Conservation (phyloP, 2,329 filamentous ascomycete species). For the Paecilomyces dactylethromorphus region DNA sequence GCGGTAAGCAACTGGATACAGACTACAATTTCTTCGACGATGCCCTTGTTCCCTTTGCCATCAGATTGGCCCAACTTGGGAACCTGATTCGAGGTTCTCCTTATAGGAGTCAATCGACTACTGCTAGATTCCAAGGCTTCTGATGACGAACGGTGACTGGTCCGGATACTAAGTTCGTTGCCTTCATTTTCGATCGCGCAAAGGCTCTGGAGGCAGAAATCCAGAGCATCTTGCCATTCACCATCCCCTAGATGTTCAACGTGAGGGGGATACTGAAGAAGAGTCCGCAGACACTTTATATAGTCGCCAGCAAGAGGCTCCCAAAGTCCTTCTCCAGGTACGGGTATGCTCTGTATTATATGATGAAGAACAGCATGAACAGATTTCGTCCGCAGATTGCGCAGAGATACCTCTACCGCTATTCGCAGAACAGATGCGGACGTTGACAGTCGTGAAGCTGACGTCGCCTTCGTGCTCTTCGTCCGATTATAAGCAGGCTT, state of each 20-base stretch:
- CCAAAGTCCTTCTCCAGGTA: slow-evolving; percentile 56
- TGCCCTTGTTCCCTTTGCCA: slow-evolving; percentile 22
- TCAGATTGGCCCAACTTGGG: slow-evolving; percentile 17
- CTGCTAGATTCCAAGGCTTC: slow-evolving; percentile 21
- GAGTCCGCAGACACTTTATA: slow-evolving; percentile 62
- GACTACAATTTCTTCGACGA: slow-evolving; percentile 52
- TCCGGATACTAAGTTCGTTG: slow-evolving; percentile 23
- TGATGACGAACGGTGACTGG: slow-evolving; percentile 16
- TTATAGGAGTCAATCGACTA: slow-evolving; percentile 23
- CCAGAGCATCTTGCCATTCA: slow-evolving; percentile 62
- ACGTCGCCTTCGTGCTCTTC: slow-evolving; percentile 44
- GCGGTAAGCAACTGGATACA: slow-evolving; percentile 60
- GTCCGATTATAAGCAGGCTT: slow-evolving; percentile 57
- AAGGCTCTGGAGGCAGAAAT: slow-evolving; percentile 66
- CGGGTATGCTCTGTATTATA: slow-evolving; percentile 67
- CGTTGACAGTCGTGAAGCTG: slow-evolving; percentile 55
- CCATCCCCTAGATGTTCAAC: slow-evolving; percentile 68
- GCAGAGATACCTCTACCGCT: slow-evolving; percentile 62
- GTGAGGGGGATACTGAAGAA: slow-evolving; percentile 69
- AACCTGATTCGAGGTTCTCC: slow-evolving; percentile 18
- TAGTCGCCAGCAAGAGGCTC: slow-evolving; percentile 70
- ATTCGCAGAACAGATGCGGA: slow-evolving; percentile 67
- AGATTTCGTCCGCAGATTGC: slow-evolving; percentile 67
- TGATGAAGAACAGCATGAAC: slow-evolving; percentile 74
- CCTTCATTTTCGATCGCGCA: slow-evolving; percentile 17